A percentile compares a stretch with the other conserved stretches of the same genome.
phyloP scores from a whole-genome alignment of 805 yeast genomes.

The Candida peoriensis region DNA sequence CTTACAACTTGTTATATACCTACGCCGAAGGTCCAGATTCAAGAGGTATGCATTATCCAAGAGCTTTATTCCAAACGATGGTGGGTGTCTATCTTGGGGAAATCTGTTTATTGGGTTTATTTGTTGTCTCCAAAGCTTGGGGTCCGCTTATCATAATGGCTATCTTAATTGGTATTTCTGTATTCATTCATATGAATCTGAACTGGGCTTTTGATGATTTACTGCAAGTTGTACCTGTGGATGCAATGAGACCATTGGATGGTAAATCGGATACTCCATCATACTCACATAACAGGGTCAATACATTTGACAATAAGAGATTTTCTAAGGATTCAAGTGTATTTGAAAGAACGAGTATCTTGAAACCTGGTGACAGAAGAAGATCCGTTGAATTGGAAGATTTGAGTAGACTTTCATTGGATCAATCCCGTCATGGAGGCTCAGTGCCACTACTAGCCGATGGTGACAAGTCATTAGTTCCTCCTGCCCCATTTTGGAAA shows the following conservation, averaged over 20 bases:
- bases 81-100: conserved; percentile 87
- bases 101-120: conserved; percentile 78
- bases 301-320: conserved; percentile 1
- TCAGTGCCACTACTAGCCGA: conserved; percentile 67
- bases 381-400: conserved; percentile 23
- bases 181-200: conserved; percentile 62
- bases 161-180: conserved; percentile 58
- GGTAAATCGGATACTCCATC: conserved; percentile 65
- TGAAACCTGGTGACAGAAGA: conserved; percentile 17
- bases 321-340: conserved; percentile 7
- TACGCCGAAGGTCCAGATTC: conserved; percentile 62
- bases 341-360: conserved; percentile 2
- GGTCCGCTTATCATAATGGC: conserved; percentile 83
- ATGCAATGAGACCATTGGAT: conserved; percentile 72
- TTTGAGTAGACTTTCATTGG: conserved; percentile 18
- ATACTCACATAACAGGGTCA: conserved; percentile 20
- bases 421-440: conserved; percentile 16
- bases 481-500: conserved; percentile 36
- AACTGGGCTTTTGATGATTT: conserved; percentile 62
- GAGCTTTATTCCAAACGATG: conserved; percentile 83
- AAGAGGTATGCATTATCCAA: conserved; percentile 81
- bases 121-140: conserved; percentile 91
- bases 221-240: conserved; percentile 55
- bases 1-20: conserved; percentile 74
- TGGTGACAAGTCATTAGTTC: conserved; percentile 34